These are phyloP conservation scores for Nemania sp. DNA, from an alignment of 2,329 filamentous ascomycete species.

Conservation along the genomic window DNA sequence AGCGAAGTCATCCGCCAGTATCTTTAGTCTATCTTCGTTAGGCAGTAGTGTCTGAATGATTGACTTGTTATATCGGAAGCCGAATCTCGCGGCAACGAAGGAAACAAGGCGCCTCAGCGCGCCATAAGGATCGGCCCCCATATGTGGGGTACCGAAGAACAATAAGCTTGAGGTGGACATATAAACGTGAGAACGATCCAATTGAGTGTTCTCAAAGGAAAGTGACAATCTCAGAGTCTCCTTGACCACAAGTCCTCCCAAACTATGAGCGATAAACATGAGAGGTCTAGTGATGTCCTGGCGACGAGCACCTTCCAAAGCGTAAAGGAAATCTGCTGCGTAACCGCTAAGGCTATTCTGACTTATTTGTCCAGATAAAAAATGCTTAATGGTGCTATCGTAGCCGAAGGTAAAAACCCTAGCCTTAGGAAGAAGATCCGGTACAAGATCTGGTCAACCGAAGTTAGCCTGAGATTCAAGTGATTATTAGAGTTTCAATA, in stretches of 20 bases:
- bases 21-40: too few species aligned
- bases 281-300: slow-evolving; percentile 12
- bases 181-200: slow-evolving; percentile 14
- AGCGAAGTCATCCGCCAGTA: background rate
- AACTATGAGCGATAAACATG: slow-evolving; percentile 33
- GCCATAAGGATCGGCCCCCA: slow-evolving; percentile 30
- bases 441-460: slow-evolving; percentile 23
- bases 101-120: background rate
- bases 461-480: background rate
- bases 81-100: slow-evolving; percentile 6
- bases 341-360: slow-evolving; percentile 25
- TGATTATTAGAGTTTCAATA: background rate
- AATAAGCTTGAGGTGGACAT: slow-evolving; percentile 20
- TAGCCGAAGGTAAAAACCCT: slow-evolving; percentile 34
- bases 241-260: slow-evolving; percentile 34
- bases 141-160: slow-evolving; percentile 36
- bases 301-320: slow-evolving; percentile 1
- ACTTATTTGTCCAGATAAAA: slow-evolving; percentile 17
- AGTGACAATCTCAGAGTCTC: slow-evolving; percentile 28
- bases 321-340: slow-evolving; percentile 26
- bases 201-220: slow-evolving; percentile 12
- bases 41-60: slow-evolving; percentile 22
- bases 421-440: slow-evolving; percentile 21
- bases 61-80: slow-evolving; percentile 24
- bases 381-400: slow-evolving; percentile 31